Percentiles rank a stretch among this genome's conserved stretches.
phyloP scores from a whole-genome alignment of 1,284 basidiomycete species.

The Moesziomyces globuligerus region DNA sequence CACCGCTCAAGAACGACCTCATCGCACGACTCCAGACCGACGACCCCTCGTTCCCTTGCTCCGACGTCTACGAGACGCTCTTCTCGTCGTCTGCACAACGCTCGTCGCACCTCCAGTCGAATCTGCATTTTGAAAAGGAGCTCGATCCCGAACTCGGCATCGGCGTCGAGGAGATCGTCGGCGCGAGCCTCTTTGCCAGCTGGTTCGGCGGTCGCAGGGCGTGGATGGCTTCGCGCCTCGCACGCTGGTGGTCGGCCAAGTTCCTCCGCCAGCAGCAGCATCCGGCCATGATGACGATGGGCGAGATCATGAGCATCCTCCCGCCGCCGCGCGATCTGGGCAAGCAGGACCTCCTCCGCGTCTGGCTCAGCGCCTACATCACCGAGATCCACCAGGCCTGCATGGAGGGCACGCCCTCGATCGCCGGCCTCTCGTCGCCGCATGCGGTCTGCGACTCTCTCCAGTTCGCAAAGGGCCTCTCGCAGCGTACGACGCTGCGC shows the following conservation, averaged over 20 bases:
- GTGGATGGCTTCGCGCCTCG: constrained; percentile 39
- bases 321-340: constrained; percentile 34
- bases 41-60: constrained; percentile 28
- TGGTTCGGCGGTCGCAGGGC: constrained; percentile 35
- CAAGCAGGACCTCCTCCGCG: constrained; percentile 38
- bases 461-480: constrained; percentile 22
- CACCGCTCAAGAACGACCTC: constrained; percentile 23
- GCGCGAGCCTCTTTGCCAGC: constrained; percentile 22
- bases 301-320: constrained; percentile 38
- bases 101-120: constrained; percentile 10
- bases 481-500: constrained; percentile 26
- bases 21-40: constrained; percentile 35
- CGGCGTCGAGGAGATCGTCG: constrained; percentile 39
- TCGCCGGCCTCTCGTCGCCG: constrained; percentile 19
- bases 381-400: constrained; percentile 37
- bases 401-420: constrained; percentile 33
- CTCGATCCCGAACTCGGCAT: constrained; percentile 41
- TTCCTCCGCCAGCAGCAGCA: constrained; percentile 39
- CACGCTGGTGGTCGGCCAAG: constrained; percentile 38
- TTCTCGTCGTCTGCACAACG: constrained; percentile 24
- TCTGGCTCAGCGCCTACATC: constrained; percentile 37
- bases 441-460: constrained; percentile 31
- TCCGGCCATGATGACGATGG: constrained; percentile 41
- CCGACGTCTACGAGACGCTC: constrained; percentile 38
- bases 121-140: constrained; percentile 37